Evolutionary conservation across 192 early-diverging fungal species (phyloP).

Genomic region (Lunasporangiospora selenospora): DNA sequence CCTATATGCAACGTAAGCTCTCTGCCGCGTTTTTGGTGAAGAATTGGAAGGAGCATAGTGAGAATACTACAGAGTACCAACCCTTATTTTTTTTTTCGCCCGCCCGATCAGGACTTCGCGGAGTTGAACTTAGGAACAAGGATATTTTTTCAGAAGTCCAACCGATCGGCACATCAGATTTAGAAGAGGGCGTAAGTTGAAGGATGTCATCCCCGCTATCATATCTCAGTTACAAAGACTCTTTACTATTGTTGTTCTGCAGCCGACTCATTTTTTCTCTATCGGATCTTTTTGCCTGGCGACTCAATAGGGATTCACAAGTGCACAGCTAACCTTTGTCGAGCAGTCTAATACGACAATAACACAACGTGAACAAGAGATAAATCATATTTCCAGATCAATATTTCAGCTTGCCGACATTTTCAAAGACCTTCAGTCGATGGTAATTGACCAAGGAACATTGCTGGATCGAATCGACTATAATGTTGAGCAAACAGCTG

Average conservation of each 20-base stretch:
- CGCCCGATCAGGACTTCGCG: constrained; percentile 33
- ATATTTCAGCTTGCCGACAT: constrained; percentile 90
- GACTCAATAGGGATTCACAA: constrained; percentile 75
- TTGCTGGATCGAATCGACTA: constrained; percentile 97
- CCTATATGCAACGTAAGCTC: constrained; percentile 83
- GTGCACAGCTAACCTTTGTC: constrained; percentile 79
- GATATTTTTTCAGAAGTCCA: constrained; percentile 40
- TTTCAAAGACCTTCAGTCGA: constrained; percentile 91
- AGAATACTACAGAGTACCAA: background rate
- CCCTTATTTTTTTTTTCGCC: background rate
- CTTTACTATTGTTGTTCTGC: background rate
- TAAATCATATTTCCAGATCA: constrained; percentile 92
- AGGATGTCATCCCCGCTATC: too few relatives aligned
- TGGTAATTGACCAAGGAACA: constrained; percentile 98
- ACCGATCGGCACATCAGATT: constrained; percentile 27
- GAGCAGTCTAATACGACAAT: constrained; percentile 81
- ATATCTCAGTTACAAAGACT: too few relatives aligned
- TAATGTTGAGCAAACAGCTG: constrained; percentile 88
- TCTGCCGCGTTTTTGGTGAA: too few relatives aligned
- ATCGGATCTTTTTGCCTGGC: background rate
- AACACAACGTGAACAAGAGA: constrained; percentile 87
- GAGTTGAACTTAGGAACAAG: constrained; percentile 43
- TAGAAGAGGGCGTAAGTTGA: constrained; percentile 27
- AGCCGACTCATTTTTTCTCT: background rate
- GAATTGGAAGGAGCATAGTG: background rate